Evolutionary conservation across 257 asterid genomes (phyloP), one percentile per base, ranked within the genome.

Genomic region (Paraleonurus japonicus): DNA sequence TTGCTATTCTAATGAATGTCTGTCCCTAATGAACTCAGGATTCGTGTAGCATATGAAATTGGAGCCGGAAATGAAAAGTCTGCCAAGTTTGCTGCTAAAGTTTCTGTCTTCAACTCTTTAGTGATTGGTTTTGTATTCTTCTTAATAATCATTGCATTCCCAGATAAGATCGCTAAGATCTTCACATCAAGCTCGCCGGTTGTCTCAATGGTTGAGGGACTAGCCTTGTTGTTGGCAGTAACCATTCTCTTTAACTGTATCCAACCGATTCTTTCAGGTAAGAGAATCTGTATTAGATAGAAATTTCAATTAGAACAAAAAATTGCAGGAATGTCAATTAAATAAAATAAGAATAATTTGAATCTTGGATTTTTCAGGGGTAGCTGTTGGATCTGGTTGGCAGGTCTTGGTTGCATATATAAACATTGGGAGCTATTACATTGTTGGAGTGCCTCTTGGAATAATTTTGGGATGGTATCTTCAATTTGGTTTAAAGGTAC

Each of bases 331-430:
- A 17, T 60, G 61, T 19, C 64, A 27, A 28, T 27, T 62, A 13
- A 53, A 54, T 65, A 51, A 43, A 9, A 5, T 7, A 39, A 43
- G 7, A 5, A 65, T 24, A 55, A 23, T 51, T 27, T 27, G 33
- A 27, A 59, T 54, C 20, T 61, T 27, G 41, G 58, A 32, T 39
- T 74, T 57, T 71, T 32, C 84, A 86, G 88, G 92, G 70, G 86
- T 84, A 20, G 92, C 89, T 32, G 85, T 84, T 72, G 92, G 89
- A 61, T 82, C 77, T 33, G 92, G 92, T 63, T 84, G 89, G 92
- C 92, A 86, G 71, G 86, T 78, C 3, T 63, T 53, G 69, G 92
- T 84, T 59, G 88, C 92, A 13, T 77, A 78, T 61, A 51, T 84
- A 30, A 86, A 86, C 73, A 28, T 84, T 39, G 85, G 85, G 54